phyloP scores from a whole-genome alignment of 306 rosid genomes.

The Malus domestica region DNA sequence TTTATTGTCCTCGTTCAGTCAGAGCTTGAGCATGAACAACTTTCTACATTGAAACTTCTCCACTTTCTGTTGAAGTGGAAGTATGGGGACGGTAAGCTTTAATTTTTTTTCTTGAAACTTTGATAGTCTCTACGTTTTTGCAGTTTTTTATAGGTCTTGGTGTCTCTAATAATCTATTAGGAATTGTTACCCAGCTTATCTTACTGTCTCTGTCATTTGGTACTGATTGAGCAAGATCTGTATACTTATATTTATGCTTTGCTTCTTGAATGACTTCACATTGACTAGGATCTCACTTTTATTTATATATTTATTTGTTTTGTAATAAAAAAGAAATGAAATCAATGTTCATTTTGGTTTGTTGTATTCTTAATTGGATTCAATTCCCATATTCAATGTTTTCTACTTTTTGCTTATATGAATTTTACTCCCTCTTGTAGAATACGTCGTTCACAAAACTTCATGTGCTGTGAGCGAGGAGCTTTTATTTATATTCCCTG shows the following conservation, averaged over 20 bases:
- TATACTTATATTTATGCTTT: neutral
- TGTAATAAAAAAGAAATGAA: neutral
- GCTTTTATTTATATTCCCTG: slow-evolving; percentile 69
- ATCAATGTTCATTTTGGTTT: neutral
- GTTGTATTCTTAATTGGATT: neutral
- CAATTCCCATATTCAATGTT: slow-evolving; percentile 4
- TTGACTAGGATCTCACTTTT: neutral
- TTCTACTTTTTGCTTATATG: neutral
- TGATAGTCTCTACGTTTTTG: neutral
- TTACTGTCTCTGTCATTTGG: neutral
- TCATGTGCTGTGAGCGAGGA: slow-evolving; percentile 54
- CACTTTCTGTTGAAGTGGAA: slow-evolving; percentile 68
- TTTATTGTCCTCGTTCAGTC: slow-evolving; percentile 55
- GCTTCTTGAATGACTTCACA: neutral
- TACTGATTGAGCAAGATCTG: neutral
- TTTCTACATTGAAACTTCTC: slow-evolving; percentile 55
- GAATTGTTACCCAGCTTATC: neutral
- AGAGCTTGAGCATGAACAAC: slow-evolving; percentile 86
- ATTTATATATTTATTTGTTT: neutral
- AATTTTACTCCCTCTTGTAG: slow-evolving; percentile 41
- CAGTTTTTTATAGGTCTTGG: neutral
- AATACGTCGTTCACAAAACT: slow-evolving; percentile 28
- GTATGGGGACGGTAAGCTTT: slow-evolving; percentile 51
- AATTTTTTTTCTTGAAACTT: neutral
- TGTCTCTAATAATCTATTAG: neutral